Percentiles rank a stretch among this genome's conserved stretches.
Evolutionary conservation across 192 early-diverging fungal species (phyloP).

Genomic region (Coemansia sp.): DNA sequence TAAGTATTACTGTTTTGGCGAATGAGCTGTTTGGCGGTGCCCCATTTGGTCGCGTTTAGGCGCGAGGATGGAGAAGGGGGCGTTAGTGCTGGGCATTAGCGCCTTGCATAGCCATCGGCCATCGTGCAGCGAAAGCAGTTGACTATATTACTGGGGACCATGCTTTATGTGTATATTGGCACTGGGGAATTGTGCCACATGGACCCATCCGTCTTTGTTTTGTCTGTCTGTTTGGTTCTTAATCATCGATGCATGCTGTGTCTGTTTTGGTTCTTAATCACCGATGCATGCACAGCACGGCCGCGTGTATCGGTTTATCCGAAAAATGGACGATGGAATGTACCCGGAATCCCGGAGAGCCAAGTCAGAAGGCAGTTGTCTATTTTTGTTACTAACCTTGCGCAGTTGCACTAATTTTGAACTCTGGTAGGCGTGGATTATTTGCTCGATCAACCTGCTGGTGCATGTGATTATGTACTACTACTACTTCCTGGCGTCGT

Average conservation of each 20-base stretch:
- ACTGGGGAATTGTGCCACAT: neutral
- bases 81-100: conserved; percentile 3
- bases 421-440: conserved; percentile 48
- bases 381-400: neutral
- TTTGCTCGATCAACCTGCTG: conserved; percentile 73
- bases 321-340: too few relatives aligned
- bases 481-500: conserved; percentile 83
- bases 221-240: neutral
- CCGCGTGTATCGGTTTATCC: too few relatives aligned
- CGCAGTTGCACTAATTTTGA: neutral
- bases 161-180: neutral
- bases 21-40: neutral
- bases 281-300: too few relatives aligned
- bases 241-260: too few relatives aligned
- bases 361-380: neutral
- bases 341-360: neutral
- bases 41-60: too few relatives aligned
- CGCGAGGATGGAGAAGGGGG: neutral
- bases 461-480: conserved; percentile 95
- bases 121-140: neutral
- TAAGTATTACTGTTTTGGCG: conserved; percentile 50
- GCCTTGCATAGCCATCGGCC: conserved; percentile 1
- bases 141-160: conserved; percentile 8
- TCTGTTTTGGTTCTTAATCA: too few relatives aligned
- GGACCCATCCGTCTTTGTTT: neutral